These are phyloP conservation scores for Colletotrichum melonis DNA, from an alignment of 2,329 filamentous ascomycete species.

Conservation along the genomic window DNA sequence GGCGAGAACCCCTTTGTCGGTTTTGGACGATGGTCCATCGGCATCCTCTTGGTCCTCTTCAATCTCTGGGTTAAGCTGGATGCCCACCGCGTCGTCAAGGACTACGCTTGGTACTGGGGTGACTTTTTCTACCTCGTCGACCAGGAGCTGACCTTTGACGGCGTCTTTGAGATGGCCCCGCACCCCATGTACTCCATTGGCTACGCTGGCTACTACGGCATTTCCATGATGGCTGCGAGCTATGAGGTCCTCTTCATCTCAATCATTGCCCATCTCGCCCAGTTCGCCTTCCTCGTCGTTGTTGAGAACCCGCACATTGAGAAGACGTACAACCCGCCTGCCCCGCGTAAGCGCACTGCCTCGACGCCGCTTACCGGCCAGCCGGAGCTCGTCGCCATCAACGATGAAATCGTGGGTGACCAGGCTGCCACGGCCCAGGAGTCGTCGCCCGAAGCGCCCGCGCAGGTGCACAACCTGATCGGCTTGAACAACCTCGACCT, in stretches of 20 bases:
- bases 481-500: constrained; percentile 88
- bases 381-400: constrained; percentile 23
- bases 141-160: constrained; percentile 97
- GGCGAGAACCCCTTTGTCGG: constrained; percentile 79
- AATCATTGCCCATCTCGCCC: constrained; percentile 91
- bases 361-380: constrained; percentile 44
- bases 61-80: constrained; percentile 99
- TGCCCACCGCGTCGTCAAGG: constrained; percentile 96
- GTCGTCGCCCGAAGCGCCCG: constrained; percentile 69
- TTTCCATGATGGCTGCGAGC: constrained; percentile 97
- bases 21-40: constrained; percentile 80
- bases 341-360: constrained; percentile 71
- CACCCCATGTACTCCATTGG: constrained; percentile 99
- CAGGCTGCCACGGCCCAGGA: constrained; percentile 44
- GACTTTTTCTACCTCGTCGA: constrained; percentile 99
- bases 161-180: constrained; percentile 98
- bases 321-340: constrained; percentile 93
- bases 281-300: constrained; percentile 90
- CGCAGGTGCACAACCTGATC: constrained; percentile 83
- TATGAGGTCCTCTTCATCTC: constrained; percentile 98
- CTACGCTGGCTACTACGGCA: constrained; percentile 97
- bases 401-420: constrained; percentile 35
- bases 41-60: constrained; percentile 85
- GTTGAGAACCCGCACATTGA: constrained; percentile 99
- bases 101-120: constrained; percentile 99